Conservation (phyloP, 1,284 basidiomycete genomes). For the Phellopilus nigrolimitatus region DNA sequence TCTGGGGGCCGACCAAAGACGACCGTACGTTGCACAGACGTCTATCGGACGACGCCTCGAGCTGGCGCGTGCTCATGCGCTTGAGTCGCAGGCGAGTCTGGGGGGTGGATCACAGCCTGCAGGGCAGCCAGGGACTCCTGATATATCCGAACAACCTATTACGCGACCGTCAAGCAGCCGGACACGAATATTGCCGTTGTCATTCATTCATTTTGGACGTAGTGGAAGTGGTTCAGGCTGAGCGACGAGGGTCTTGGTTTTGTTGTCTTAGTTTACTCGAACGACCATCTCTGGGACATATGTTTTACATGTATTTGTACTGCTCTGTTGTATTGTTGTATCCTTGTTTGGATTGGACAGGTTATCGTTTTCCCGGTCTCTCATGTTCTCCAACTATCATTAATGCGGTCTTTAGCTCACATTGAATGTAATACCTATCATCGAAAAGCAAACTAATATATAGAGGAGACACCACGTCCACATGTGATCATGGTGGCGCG, state of each 20-base stretch:
- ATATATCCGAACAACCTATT: slow-evolving; percentile 7
- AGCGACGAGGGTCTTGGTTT: neutral
- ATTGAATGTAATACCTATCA: slow-evolving; percentile 6
- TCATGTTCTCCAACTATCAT: too few relatives aligned
- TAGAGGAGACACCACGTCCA: neutral
- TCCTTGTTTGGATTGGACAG: neutral
- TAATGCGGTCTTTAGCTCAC: neutral
- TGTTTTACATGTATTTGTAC: neutral
- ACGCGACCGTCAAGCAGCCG: slow-evolving; percentile 7
- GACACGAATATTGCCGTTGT: slow-evolving; percentile 12
- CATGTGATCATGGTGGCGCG: slow-evolving; percentile 29
- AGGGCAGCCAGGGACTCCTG: slow-evolving; percentile 9
- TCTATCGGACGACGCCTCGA: slow-evolving; percentile 16
- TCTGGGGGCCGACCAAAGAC: slow-evolving; percentile 2
- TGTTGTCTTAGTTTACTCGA: neutral
- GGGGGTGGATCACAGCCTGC: neutral
- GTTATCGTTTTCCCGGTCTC: neutral
- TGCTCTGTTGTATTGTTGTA: neutral
- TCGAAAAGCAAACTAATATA: slow-evolving; percentile 4
- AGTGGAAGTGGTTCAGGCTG: slow-evolving; percentile 11
- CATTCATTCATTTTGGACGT: slow-evolving; percentile 17
- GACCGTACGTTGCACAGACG: slow-evolving; percentile 18
- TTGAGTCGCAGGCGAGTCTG: slow-evolving; percentile 12
- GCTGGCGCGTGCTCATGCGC: slow-evolving; percentile 13
- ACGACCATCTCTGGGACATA: neutral